Evolutionary conservation across 306 rosid species (phyloP).

Genomic region (Aeschynomene evenia): DNA sequence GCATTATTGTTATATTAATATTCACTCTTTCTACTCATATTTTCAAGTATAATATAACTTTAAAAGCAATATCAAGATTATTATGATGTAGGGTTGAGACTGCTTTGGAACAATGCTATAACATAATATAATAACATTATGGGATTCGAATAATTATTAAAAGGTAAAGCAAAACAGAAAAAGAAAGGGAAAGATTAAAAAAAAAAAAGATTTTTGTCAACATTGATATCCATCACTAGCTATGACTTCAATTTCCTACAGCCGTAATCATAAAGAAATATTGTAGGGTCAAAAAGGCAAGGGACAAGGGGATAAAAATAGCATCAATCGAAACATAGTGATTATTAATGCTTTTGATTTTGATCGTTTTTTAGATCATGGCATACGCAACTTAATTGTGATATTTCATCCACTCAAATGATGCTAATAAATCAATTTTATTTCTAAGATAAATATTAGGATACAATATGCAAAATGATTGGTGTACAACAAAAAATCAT

Average conservation of each 20-base stretch:
- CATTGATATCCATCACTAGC: conserved; percentile 18
- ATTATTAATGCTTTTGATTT: conserved; percentile 7
- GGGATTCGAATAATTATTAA: conserved; percentile 1
- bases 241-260: conserved; percentile 11
- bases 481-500: too few relatives aligned
- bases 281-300: conserved; percentile 38
- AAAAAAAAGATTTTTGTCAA: conserved; percentile 20
- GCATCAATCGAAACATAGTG: conserved; percentile 4
- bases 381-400: conserved; percentile 19
- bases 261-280: conserved; percentile 30
- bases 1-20: too few relatives aligned
- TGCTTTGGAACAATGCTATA: neutral
- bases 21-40: too few relatives aligned
- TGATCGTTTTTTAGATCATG: neutral
- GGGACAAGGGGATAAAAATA: neutral
- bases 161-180: conserved; percentile 3
- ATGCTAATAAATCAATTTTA: too few relatives aligned
- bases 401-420: too few relatives aligned
- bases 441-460: too few relatives aligned
- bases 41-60: neutral
- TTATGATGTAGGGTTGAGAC: neutral
- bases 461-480: too few relatives aligned
- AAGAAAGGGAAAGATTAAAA: neutral
- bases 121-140: neutral
- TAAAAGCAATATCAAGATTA: neutral